Evolutionary conservation across 768 basidiomycete genomes (phyloP).

Genomic region (Termitomyces sp.): DNA sequence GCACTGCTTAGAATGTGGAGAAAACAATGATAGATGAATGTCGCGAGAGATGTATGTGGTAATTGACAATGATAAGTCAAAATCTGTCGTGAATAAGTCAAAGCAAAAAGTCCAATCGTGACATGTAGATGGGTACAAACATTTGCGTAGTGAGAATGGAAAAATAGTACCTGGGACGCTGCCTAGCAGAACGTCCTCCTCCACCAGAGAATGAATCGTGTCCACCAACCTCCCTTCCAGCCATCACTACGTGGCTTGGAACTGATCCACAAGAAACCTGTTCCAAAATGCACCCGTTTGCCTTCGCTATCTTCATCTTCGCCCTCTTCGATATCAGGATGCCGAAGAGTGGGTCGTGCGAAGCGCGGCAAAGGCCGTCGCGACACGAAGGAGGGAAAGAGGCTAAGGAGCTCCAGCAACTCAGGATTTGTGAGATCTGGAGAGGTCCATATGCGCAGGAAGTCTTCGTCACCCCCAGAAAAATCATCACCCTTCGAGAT

Average conservation of each 20-base stretch:
- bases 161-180: conserved; percentile 6
- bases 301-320: conserved; percentile 51
- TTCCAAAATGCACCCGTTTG: conserved; percentile 67
- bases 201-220: conserved; percentile 76
- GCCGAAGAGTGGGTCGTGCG: conserved; percentile 36
- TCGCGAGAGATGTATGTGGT: neutral
- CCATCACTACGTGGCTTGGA: conserved; percentile 53
- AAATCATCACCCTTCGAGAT: conserved; percentile 25
- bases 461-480: conserved; percentile 38
- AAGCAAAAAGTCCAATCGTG: conserved; percentile 14
- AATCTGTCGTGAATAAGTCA: conserved; percentile 7
- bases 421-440: conserved; percentile 81
- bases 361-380: conserved; percentile 73
- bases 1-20: neutral
- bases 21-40: neutral
- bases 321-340: conserved; percentile 67
- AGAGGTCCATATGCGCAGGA: conserved; percentile 76
- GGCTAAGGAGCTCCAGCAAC: conserved; percentile 56
- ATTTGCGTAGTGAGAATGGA: conserved; percentile 3
- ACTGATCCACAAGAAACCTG: conserved; percentile 83
- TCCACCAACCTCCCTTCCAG: conserved; percentile 81
- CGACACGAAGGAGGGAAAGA: conserved; percentile 79
- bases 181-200: conserved; percentile 69
- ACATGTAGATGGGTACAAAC: conserved; percentile 19
- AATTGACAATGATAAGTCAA: neutral